Base-by-base conservation (phyloP, 805 yeast species). In the Pichia kluyveri region DNA sequence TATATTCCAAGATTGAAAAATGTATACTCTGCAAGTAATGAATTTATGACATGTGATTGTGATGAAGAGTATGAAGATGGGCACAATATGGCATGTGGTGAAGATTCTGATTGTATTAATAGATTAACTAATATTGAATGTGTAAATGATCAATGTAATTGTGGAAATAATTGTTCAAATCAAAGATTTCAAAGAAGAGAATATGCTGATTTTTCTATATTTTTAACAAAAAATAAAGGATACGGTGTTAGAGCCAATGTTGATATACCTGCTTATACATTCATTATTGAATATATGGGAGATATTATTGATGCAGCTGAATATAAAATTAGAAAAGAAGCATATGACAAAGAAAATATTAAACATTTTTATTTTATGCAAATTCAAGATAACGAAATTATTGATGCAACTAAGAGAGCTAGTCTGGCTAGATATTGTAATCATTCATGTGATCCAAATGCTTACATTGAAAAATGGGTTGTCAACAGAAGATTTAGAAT, bases 381-480 rank as follows among this genome's bases (percentile, higher is more conserved):
- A 96, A 74, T 90, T 50, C 93, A 88, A 57, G 86, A 82, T 62
- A 89, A 88, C 51, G 91, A 91, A 61, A 93, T 89, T 61, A 87
- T 91, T 50, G 99, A 91, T 66, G 99, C 99, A 43, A 91, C 98
- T 1, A 75, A 75, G 43, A 84, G 79, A 67, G 99, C 98, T 8
- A 79, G 88, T 18, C 66, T 91, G 48, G 96, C 96, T 2, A 73
- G 99, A 49, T 93, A 90, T 68, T 85, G 93, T 61, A 91, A 91
- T 66, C 99, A 91, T 67, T 87, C 96, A 19, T 91, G 99, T 65
- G 82, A 79, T 58, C 99, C 99, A 12, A 93, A 93, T 64, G 91
- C 96, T 23, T 87, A 78, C 58, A 96, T 91, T 40, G 96, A 91
- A 65, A 91, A 91, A 69, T 91, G 99, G 99, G 93, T 90, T 17